Evolutionary conservation across 1,284 basidiomycete genomes (phyloP), one percentile per base, ranked within the genome.

Genomic region (Sporisorium scitamineum): DNA sequence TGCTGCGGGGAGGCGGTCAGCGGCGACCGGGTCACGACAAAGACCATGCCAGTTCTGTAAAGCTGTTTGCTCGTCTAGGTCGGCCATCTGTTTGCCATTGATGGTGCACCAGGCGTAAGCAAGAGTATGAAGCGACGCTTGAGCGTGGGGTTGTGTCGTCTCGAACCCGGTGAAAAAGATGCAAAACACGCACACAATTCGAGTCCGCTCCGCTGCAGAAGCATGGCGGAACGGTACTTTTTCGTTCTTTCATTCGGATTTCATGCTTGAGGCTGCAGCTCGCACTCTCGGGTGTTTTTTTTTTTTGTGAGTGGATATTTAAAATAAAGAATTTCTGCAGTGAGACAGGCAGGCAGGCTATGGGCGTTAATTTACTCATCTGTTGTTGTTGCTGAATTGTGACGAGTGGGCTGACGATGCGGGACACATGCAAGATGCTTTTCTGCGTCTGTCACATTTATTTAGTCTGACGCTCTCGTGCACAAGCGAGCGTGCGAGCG

Each of bases 391-490:
- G 37, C 39, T 27, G 52, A 14, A 24, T 27, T 48, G 60, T 62
- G 60, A 62, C 47, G 31, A 24, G 34, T 31, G 48, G 48, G n/a
- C 39, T 42, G 14, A 24, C 14, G 27, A 31, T 31, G 48, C 48
- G 10, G 8, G 48, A 29, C 32, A 13, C 16, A 29, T 29, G 47
- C 47, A 16, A 14, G 37, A 41, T n/a, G 37, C 16, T 14, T 5
- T 32, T 52, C 24, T 52, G 50, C 50, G 50, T 52, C 50, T 52
- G 50, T 37, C 50, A 52, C 32, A 52, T 32, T 14, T 13, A 20
- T 24, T 26, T 42, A 8, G 45, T 16, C 9, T 34, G 8, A 34
- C 32, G 6, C 32, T 34, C 32, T 11, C 32, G 37, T n/a, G 24
- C 47, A 37, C 20, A 16, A 37, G 32, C 32, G 32, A 52, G 50